Evolutionary conservation across 192 early-diverging fungal species (phyloP).

Genomic region (Entomortierella beljakovae): DNA sequence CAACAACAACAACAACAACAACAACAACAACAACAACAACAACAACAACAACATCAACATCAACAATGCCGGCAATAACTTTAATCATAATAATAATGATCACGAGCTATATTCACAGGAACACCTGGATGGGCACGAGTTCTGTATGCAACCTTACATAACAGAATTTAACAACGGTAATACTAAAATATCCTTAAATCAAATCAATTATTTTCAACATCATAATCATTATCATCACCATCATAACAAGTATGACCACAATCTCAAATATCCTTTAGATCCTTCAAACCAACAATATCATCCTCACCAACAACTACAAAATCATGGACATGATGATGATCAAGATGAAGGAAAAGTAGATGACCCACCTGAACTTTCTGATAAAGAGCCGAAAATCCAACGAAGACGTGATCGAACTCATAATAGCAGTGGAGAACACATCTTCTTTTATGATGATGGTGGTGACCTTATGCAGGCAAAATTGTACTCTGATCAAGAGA

Average conservation of each 20-base stretch:
- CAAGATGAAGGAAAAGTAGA: neutral
- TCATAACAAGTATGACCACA: too few species aligned
- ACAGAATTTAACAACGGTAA: slow-evolving; percentile 12
- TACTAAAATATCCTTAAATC: neutral
- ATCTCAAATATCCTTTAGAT: too few species aligned
- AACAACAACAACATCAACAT: slow-evolving; percentile 8
- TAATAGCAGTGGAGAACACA: slow-evolving; percentile 37
- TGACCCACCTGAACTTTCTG: neutral
- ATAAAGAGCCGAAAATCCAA: slow-evolving; percentile 1
- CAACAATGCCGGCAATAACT: slow-evolving; percentile 1
- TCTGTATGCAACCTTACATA: slow-evolving; percentile 3
- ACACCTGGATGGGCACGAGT: neutral
- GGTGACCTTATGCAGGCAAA: slow-evolving; percentile 37
- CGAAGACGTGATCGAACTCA: slow-evolving; percentile 17
- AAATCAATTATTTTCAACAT: neutral
- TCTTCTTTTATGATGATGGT: slow-evolving; percentile 48
- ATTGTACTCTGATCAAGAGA: slow-evolving; percentile 15
- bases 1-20: slow-evolving; percentile 14
- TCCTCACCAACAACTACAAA: too few species aligned
- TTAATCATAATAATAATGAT: slow-evolving; percentile 6
- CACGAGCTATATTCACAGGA: slow-evolving; percentile 16
- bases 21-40: slow-evolving; percentile 10
- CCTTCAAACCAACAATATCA: too few species aligned
- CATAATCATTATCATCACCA: neutral
- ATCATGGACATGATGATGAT: too few species aligned